A percentile compares a stretch with the other conserved stretches of the same genome.
These are phyloP conservation scores for Xylariaceae sp. DNA, from an alignment of 2,329 filamentous ascomycete genomes.

Conservation along the genomic window DNA sequence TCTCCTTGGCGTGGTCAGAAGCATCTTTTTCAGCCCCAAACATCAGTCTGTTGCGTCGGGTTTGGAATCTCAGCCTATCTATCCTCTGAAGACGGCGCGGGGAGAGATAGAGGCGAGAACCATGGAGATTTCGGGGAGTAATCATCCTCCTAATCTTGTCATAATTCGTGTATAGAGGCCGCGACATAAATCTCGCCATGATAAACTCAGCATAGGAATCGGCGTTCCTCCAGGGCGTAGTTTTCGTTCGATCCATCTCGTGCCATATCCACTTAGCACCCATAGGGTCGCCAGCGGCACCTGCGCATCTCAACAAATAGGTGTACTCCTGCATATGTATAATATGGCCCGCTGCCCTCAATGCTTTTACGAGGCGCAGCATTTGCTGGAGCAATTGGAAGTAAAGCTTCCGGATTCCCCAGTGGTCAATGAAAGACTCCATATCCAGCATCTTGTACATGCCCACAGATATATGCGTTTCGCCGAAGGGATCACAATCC, in stretches of 20 bases:
- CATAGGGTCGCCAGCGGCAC: constrained; percentile 44
- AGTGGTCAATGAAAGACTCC: constrained; percentile 43
- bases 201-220: constrained; percentile 48
- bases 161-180: constrained; percentile 50
- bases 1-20: constrained; percentile 30
- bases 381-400: constrained; percentile 41
- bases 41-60: constrained; percentile 16
- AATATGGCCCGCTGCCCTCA: constrained; percentile 31
- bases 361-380: constrained; percentile 38
- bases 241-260: constrained; percentile 28
- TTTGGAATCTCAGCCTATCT: constrained; percentile 26
- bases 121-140: constrained; percentile 43
- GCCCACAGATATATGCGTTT: constrained; percentile 42
- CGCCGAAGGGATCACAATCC: constrained; percentile 52
- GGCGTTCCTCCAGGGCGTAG: constrained; percentile 28
- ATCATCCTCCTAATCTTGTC: constrained; percentile 46
- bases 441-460: constrained; percentile 46
- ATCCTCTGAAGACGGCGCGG: constrained; percentile 15
- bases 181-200: constrained; percentile 50
- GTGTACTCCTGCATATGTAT: constrained; percentile 48
- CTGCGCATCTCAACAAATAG: constrained; percentile 50
- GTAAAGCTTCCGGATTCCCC: constrained; percentile 50
- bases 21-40: constrained; percentile 38
- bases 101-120: constrained; percentile 17
- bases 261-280: constrained; percentile 42